A percentile compares a stretch with the other conserved stretches of the same genome.
These are phyloP conservation scores for Quercus bicolor DNA, from an alignment of 306 rosid species.

Conservation along the genomic window DNA sequence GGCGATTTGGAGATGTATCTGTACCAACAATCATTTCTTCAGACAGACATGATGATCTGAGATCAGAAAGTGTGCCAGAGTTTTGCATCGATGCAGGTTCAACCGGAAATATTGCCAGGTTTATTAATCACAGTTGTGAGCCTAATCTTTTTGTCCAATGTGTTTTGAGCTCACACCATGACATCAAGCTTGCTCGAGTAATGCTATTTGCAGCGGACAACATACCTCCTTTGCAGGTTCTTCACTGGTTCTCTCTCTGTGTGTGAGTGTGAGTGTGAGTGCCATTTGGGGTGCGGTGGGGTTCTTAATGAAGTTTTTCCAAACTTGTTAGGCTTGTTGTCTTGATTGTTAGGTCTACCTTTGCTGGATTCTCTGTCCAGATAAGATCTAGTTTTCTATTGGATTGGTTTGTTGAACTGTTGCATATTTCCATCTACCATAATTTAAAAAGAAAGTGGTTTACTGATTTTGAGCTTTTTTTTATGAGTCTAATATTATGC, in stretches of 20 bases:
- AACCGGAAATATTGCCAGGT: conserved; percentile 81
- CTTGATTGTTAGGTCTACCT: background rate
- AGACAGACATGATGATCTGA: conserved; percentile 56
- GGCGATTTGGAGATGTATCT: conserved; percentile 55
- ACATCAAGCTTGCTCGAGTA: conserved; percentile 76
- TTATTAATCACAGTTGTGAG: conserved; percentile 91
- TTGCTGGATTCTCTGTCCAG: background rate
- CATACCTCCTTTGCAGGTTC: conserved; percentile 93
- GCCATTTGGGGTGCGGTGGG: no score
- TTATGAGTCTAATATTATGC: background rate
- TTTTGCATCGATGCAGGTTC: conserved; percentile 88
- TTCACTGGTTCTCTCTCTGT: background rate
- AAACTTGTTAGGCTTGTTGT: no score
- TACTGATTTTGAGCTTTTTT: background rate
- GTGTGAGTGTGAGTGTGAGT: no score
- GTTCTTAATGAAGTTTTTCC: no score
- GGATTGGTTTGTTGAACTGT: background rate
- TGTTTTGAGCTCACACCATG: conserved; percentile 81
- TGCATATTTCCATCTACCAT: background rate
- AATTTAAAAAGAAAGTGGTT: background rate
- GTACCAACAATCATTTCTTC: conserved; percentile 30
- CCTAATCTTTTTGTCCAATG: conserved; percentile 97
- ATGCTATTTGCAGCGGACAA: conserved; percentile 95
- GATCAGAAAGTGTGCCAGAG: conserved; percentile 65
- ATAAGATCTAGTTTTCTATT: background rate